Evolutionary conservation across 768 basidiomycete species (phyloP), one percentile per base, ranked within the genome.

Genomic region (Boletus pseudopeckii): DNA sequence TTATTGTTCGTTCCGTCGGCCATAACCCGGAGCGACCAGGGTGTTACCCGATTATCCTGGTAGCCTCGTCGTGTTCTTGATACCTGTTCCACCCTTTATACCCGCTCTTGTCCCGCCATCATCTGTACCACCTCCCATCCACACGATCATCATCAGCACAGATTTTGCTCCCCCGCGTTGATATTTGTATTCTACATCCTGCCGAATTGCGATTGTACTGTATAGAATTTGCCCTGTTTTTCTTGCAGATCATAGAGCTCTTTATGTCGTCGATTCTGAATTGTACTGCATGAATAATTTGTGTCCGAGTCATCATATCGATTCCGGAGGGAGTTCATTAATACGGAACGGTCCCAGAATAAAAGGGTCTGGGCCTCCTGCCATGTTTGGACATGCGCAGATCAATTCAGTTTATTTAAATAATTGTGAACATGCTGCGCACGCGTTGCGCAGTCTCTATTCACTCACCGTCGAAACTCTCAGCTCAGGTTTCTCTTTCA

Each of bases 41-140:
- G 50, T 53, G 39, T 56, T 59, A 45, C 52, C 54, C 40, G 45
- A 42, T 54, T 55, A 41, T 54, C 53, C 54, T 49, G 56, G 54
- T 58, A 47, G 52, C 54, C 44, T 54, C 40, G 30, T 52, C 55
- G 11, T 58, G 61, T 63, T 54, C 58, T 61, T 65, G 58, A 68
- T 68, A 68, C 67, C 67, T 68, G 58, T 67, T 65, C 54, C 64
- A 48, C 45, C 44, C 54, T 50, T 36, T 65, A 68, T 68, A 68
- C 67, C 67, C 65, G 59, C 61, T 46, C 22, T 52, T 44, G 18
- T 43, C 54, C 65, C 57, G 28, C 53, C 63, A 56, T 57, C 65
- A 65, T 62, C 32, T 67, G 64, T 67, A 67, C 46, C 52, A 67
- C 60, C 45, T 47, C 45, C 20, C 56, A 59, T 55, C 44, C 59